phyloP scores from a whole-genome alignment of 2,329 filamentous ascomycete species.

The Xylariaceae sp. region DNA sequence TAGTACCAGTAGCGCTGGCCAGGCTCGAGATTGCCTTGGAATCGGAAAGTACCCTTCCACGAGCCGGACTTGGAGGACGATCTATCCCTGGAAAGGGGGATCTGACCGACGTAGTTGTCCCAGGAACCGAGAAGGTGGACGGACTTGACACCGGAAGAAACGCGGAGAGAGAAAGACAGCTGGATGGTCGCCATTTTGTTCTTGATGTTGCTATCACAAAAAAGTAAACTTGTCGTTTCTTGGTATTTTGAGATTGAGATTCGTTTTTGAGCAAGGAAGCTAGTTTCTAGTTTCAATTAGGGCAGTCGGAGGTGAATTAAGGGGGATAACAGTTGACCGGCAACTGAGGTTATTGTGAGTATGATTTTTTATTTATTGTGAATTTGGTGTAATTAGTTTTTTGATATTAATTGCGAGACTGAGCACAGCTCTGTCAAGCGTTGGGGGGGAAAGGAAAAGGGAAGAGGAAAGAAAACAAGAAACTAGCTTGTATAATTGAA shows the following conservation, averaged over 20 bases:
- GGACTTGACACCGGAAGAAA: conserved; percentile 93
- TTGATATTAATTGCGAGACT: conserved; percentile 33
- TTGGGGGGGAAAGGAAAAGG: conserved; percentile 50
- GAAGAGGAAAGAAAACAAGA: conserved; percentile 43
- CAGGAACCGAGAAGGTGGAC: conserved; percentile 96
- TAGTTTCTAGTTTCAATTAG: conserved; percentile 45
- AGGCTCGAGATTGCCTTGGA: conserved; percentile 82
- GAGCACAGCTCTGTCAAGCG: conserved; percentile 51
- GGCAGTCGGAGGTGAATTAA: conserved; percentile 22
- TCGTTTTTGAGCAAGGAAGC: conserved; percentile 50
- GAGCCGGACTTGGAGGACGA: conserved; percentile 76
- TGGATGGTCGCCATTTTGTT: conserved; percentile 81
- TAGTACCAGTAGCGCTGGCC: conserved; percentile 99
- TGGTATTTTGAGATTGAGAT: conserved; percentile 21
- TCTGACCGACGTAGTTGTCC: conserved; percentile 94
- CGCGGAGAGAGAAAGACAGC: conserved; percentile 92
- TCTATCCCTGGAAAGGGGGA: conserved; percentile 88
- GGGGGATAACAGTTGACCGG: conserved; percentile 1
- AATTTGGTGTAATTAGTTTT: conserved; percentile 17
- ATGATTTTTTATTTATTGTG: conserved; percentile 29
- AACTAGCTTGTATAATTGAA: conserved; percentile 48
- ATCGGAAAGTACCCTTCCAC: conserved; percentile 96
- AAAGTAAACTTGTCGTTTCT: conserved; percentile 30
- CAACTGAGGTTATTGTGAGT: conserved; percentile 23
- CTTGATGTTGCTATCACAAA: conserved; percentile 34